Base-by-base conservation (phyloP, 2,329 filamentous ascomycete genomes). In the Talaromyces sp. region DNA sequence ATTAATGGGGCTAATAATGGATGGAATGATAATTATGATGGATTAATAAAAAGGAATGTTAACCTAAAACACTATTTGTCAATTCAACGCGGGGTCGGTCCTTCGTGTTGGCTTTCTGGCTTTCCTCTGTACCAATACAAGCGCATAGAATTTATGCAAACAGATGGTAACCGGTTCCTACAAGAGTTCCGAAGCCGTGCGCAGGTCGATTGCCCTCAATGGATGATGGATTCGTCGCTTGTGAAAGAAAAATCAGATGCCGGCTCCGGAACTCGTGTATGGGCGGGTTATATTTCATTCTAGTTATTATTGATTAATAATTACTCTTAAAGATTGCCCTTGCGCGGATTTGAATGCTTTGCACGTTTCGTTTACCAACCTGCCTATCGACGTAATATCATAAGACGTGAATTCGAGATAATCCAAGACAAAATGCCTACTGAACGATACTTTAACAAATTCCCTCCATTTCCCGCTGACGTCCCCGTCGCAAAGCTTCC, bases 351-450 rank as follows among this genome's bases (percentile, higher is more conserved):
- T n/a, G 6, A 17, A n/a, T 39, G 17, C 5, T n/a, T 39, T 39
- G 44, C 17, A 17, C 5, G 10, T 47, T 47, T 25, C 22, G 11
- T 22, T 47, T 25, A 47, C 25, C 19, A 25, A 39, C 36, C 33
- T 13, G 42, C 42, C 8, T 44, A n/a, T 44, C 42, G 13, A 47
- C 22, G 2, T 25, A 25, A 22, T 4, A 22, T 47, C 17, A 22
- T 19, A 44, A 44, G 9, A 8, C 19, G 42, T 19, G 19, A 19
- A 11, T 3, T 11, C 9, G 2, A 47, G 1, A 47, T 13, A n/a
- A 53, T 53, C 10, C 49, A n/a, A 53, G 15, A n/a, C 49, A 53
- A 53, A 53, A 58, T 58, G 57, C 57, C 57, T 44, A 58, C 57
- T 4, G 19, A 58, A 51, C 15, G 25, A 15, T 58, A 58, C 27